Evolutionary conservation across 1,284 basidiomycete genomes (phyloP).

Genomic region (Laetiporus sulphureus): DNA sequence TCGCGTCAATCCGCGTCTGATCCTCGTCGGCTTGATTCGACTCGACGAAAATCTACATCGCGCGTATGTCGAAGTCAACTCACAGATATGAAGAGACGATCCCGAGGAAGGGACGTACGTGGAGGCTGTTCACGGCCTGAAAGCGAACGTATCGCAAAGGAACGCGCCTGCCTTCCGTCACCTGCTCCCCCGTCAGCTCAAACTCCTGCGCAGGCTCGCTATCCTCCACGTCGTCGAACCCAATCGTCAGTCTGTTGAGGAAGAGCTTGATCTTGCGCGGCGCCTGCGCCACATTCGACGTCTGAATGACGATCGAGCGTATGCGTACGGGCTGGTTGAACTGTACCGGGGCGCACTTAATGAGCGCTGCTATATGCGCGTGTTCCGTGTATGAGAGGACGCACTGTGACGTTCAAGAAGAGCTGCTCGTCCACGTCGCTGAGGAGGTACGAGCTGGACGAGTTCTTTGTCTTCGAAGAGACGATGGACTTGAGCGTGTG

Average conservation of each 20-base stretch:
- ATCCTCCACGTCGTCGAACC: constrained; percentile 61
- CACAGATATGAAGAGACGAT: not conserved
- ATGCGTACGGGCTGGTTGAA: constrained; percentile 79
- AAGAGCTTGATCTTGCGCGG: constrained; percentile 65
- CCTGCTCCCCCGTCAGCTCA: constrained; percentile 42
- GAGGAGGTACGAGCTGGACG: constrained; percentile 46
- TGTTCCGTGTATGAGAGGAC: constrained; percentile 23
- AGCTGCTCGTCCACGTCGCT: constrained; percentile 81
- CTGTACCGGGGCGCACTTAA: constrained; percentile 28
- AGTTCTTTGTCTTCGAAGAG: constrained; percentile 41
- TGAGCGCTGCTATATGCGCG: not conserved
- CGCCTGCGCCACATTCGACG: constrained; percentile 42
- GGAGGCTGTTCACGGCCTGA: constrained; percentile 68
- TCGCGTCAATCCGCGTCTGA: constrained; percentile 69
- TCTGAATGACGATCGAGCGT: constrained; percentile 61
- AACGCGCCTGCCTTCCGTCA: constrained; percentile 51
- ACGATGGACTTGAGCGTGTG: constrained; percentile 62
- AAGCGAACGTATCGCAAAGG: constrained; percentile 72
- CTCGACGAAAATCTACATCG: constrained; percentile 67
- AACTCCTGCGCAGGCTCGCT: constrained; percentile 49
- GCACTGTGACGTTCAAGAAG: constrained; percentile 60
- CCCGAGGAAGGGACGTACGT: constrained; percentile 38
- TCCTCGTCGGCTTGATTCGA: constrained; percentile 73
- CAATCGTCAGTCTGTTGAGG: constrained; percentile 59
- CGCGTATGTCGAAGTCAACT: not conserved